Conservation (phyloP, 2,329 filamentous ascomycete genomes). For the Phialocephala subalpina region DNA sequence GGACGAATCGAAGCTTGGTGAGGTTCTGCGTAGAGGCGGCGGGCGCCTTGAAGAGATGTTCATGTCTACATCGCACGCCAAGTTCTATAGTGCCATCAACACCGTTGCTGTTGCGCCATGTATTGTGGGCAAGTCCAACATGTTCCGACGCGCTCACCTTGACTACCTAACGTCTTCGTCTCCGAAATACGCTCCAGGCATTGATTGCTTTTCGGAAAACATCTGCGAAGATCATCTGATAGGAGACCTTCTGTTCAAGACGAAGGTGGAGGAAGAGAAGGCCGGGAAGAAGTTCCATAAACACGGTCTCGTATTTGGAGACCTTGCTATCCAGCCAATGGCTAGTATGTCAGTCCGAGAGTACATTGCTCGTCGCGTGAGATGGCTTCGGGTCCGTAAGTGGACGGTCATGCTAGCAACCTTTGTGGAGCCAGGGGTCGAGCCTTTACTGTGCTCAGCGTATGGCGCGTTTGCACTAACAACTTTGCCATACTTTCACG, state of each 20-base stretch:
- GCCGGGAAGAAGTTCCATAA: slow-evolving; percentile 65
- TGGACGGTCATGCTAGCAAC: slow-evolving; percentile 92
- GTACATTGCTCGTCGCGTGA: slow-evolving; percentile 81
- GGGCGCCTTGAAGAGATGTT: slow-evolving; percentile 94
- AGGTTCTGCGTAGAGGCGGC: slow-evolving; percentile 61
- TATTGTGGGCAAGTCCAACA: slow-evolving; percentile 96
- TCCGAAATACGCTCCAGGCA: slow-evolving; percentile 64
- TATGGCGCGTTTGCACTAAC: slow-evolving; percentile 84
- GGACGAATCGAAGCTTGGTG: slow-evolving; percentile 35
- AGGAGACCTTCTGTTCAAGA: slow-evolving; percentile 87
- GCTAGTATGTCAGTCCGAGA: slow-evolving; percentile 78
- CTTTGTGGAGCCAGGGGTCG: slow-evolving; percentile 90
- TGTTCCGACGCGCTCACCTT: slow-evolving; percentile 94
- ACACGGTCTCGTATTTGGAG: slow-evolving; percentile 84
- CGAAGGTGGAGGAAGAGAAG: slow-evolving; percentile 59
- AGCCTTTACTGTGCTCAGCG: slow-evolving; percentile 83
- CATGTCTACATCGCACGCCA: slow-evolving; percentile 91
- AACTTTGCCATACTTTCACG: slow-evolving; percentile 70
- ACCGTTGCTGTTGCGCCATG: slow-evolving; percentile 90
- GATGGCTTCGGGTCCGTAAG: slow-evolving; percentile 93
- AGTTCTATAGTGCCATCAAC: slow-evolving; percentile 98
- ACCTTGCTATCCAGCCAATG: slow-evolving; percentile 90
- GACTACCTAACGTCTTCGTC: slow-evolving; percentile 68
- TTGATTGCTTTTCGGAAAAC: slow-evolving; percentile 93
- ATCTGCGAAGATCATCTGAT: slow-evolving; percentile 99